Conservation (phyloP, 805 yeast genomes). For the Teunomyces barrocoloradensis region DNA sequence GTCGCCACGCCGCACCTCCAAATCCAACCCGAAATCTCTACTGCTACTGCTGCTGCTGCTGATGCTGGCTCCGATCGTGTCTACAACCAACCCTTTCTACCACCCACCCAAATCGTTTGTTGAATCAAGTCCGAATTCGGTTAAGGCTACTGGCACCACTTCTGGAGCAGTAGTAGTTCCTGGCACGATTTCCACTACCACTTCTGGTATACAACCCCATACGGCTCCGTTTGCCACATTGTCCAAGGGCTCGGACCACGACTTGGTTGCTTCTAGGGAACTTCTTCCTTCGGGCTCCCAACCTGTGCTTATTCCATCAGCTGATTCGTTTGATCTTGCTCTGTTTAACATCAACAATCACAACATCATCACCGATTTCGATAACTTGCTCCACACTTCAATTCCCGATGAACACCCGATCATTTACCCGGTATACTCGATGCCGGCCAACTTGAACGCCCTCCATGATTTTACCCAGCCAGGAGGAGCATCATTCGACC, state of each 20-base stretch:
- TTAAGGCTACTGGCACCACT: too few relatives aligned
- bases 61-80: neutral
- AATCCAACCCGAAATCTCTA: neutral
- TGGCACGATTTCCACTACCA: too few relatives aligned
- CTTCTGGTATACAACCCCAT: neutral
- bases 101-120: neutral
- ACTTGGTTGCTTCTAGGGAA: neutral
- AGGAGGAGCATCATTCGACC: neutral
- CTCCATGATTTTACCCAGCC: neutral
- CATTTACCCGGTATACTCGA: slow-evolving; percentile 37
- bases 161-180: too few relatives aligned
- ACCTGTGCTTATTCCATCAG: neutral
- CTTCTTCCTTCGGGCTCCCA: neutral
- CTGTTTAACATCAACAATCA: neutral
- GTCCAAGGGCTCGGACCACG: neutral
- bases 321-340: neutral
- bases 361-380: slow-evolving; percentile 25
- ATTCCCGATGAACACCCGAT: slow-evolving; percentile 26
- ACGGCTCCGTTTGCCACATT: neutral
- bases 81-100: neutral
- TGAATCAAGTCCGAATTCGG: neutral
- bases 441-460: slow-evolving; percentile 9
- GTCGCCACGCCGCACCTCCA: neutral
- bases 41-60: too few relatives aligned
- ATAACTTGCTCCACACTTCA: slow-evolving; percentile 26